phyloP scores from a whole-genome alignment of 306 rosid species.

The Argentina anserina region DNA sequence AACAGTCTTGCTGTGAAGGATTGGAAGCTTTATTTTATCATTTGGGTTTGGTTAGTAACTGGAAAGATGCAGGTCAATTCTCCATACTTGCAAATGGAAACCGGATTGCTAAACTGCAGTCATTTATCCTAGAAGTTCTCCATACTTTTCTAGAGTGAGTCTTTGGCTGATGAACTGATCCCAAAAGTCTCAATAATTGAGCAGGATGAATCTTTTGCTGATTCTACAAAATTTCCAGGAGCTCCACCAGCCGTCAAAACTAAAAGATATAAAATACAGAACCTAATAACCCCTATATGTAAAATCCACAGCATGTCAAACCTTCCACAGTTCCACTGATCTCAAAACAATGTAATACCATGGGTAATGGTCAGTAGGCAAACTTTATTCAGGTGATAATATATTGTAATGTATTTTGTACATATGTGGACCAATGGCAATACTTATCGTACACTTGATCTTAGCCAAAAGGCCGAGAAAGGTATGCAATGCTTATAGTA shows the following conservation, averaged over 20 bases:
- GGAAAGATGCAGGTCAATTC: background rate
- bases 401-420: background rate
- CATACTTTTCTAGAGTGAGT: constrained; percentile 2
- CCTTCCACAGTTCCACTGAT: too few relatives aligned
- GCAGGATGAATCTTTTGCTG: background rate
- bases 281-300: background rate
- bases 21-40: background rate
- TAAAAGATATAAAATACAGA: too few relatives aligned
- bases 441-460: too few relatives aligned
- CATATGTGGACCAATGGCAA: background rate
- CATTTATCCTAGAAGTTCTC: constrained; percentile 3
- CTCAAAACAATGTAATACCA: background rate
- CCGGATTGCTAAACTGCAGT: constrained; percentile 18
- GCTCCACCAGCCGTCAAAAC: background rate
- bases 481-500: too few relatives aligned
- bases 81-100: background rate
- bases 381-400: constrained; percentile 3
- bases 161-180: constrained; percentile 14
- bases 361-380: background rate
- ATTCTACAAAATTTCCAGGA: background rate
- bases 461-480: too few relatives aligned
- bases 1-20: constrained; percentile 8
- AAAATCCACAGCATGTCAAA: background rate
- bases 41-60: background rate
- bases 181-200: background rate